These are phyloP conservation scores for Alternaria gaisen DNA, from an alignment of 2,329 filamentous ascomycete species.

Conservation along the genomic window DNA sequence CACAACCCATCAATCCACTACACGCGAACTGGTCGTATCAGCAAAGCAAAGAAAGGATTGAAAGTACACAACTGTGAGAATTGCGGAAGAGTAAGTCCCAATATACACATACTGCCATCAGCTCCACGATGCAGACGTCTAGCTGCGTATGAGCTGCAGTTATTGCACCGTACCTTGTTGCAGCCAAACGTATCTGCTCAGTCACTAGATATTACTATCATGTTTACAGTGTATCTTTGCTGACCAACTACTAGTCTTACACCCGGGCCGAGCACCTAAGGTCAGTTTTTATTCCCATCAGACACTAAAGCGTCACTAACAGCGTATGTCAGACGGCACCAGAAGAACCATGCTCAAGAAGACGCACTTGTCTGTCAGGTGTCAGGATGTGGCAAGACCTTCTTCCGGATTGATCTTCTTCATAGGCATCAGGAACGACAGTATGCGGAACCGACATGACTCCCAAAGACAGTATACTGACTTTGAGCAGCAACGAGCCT, in stretches of 20 bases:
- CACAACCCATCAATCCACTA: constrained; percentile 48
- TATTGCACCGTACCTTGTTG: neutral
- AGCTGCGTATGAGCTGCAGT: constrained; percentile 10
- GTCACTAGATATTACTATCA: neutral
- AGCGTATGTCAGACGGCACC: constrained; percentile 51
- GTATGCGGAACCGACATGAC: constrained; percentile 42
- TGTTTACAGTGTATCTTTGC: constrained; percentile 8
- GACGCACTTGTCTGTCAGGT: constrained; percentile 53
- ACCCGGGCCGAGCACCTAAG: constrained; percentile 59
- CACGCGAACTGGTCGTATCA: constrained; percentile 58
- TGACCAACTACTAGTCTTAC: constrained; percentile 53
- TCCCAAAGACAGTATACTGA: constrained; percentile 24
- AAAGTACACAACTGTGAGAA: constrained; percentile 57
- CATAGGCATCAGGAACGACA: constrained; percentile 57
- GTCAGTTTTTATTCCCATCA: constrained; percentile 30
- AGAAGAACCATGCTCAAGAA: constrained; percentile 57
- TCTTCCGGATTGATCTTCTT: constrained; percentile 57
- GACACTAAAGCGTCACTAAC: constrained; percentile 12
- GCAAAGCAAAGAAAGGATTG: constrained; percentile 58
- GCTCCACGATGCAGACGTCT: neutral
- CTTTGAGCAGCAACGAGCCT: constrained; percentile 36
- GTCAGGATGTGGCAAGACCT: constrained; percentile 54
- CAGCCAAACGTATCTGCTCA: neutral
- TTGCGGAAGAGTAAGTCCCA: constrained; percentile 56
- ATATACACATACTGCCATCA: neutral